Evolutionary conservation across 345 rosid genomes (phyloP).

Genomic region (Psidium guajava): DNA sequence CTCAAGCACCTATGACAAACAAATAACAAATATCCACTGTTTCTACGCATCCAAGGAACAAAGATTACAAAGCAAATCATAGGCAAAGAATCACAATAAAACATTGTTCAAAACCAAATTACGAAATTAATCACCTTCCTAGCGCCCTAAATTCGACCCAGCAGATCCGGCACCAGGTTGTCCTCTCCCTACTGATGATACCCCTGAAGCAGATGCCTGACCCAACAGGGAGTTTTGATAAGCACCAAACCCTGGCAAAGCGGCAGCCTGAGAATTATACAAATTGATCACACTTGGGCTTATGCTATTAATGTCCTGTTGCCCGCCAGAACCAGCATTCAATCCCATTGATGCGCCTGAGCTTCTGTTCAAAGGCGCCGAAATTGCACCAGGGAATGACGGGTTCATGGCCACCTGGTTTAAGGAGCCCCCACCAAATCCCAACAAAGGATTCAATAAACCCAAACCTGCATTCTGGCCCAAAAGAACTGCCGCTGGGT

Average conservation of each 20-base stretch:
- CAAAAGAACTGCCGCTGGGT: not conserved
- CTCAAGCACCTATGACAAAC: not conserved
- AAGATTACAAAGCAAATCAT: not conserved
- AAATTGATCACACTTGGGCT: conserved; percentile 10
- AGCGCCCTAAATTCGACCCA: not conserved
- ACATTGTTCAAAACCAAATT: not conserved
- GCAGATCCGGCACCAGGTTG: not conserved
- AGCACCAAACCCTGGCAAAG: conserved; percentile 11
- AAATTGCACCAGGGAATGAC: not conserved
- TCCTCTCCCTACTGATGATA: conserved; percentile 9
- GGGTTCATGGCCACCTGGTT: not conserved
- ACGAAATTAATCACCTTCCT: not conserved
- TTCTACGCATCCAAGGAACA: not conserved
- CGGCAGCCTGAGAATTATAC: conserved; percentile 11
- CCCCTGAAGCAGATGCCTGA: conserved; percentile 9
- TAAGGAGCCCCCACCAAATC: not conserved
- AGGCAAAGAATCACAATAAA: not conserved
- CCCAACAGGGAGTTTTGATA: conserved; percentile 14
- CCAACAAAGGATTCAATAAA: conserved; percentile 2
- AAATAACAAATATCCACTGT: not conserved
- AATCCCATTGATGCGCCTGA: not conserved
- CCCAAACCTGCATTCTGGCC: conserved; percentile 6
- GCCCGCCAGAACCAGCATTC: not conserved
- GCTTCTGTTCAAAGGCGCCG: not conserved
- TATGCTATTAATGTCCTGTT: not conserved